Conservation (phyloP, 1,139 yeast genomes). For the Lodderomyces margitis region DNA sequence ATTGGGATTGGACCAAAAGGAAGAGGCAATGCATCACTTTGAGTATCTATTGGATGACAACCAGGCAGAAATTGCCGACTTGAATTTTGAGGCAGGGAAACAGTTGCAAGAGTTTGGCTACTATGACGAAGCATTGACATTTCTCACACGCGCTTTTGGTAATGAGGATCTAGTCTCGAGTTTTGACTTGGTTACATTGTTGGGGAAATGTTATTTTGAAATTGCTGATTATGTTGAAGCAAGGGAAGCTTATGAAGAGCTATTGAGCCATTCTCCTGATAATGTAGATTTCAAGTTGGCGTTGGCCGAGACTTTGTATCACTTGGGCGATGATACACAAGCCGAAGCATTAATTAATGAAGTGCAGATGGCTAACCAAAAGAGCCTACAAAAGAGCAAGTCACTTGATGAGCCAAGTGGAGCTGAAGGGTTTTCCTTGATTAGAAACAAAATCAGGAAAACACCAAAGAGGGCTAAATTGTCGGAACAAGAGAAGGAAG, state of each 20-base stretch:
- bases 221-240: slow-evolving; percentile 71
- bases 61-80: slow-evolving; percentile 63
- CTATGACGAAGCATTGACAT: slow-evolving; percentile 69
- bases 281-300: slow-evolving; percentile 74
- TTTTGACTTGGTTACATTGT: slow-evolving; percentile 37
- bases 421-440: slow-evolving; percentile 20
- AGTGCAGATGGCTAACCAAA: slow-evolving; percentile 27
- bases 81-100: slow-evolving; percentile 74
- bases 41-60: slow-evolving; percentile 57
- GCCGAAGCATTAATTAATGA: slow-evolving; percentile 60
- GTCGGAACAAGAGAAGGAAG: slow-evolving; percentile 55
- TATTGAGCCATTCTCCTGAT: slow-evolving; percentile 57
- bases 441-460: slow-evolving; percentile 24
- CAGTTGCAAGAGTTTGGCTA: slow-evolving; percentile 67
- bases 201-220: slow-evolving; percentile 79
- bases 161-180: slow-evolving; percentile 23
- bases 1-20: slow-evolving; percentile 57
- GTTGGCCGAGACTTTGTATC: slow-evolving; percentile 77
- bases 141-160: slow-evolving; percentile 53
- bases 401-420: slow-evolving; percentile 13
- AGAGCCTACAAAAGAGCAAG: background rate
- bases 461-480: slow-evolving; percentile 25
- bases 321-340: slow-evolving; percentile 61
- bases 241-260: slow-evolving; percentile 56
- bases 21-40: slow-evolving; percentile 69